Evolutionary conservation across 345 rosid species (phyloP), one percentile per base, ranked within the genome.

Genomic region (Crucihimalaya himalaica): DNA sequence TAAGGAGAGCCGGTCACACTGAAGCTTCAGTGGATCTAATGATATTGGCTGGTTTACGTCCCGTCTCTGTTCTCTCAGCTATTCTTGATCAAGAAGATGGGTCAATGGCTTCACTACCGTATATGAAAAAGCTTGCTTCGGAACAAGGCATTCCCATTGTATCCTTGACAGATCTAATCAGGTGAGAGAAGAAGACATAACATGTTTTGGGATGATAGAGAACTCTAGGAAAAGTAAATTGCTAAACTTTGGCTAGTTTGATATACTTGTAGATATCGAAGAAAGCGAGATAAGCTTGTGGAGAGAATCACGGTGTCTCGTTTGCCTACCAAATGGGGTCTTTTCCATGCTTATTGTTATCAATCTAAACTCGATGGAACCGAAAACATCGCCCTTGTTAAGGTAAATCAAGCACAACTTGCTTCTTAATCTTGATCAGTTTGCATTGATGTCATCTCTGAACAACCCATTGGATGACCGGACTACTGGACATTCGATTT

Each of bases 11-110:
- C 16, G 96, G 92, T 21, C 97, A 89, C 77, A 90, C 98, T 0
- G 96, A 93, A 82, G 97, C 98, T 67, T 93, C 97, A 1, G 79
- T 90, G 14, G 96, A 93, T 84, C 73, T 90, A 77, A 82, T 87
- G 63, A 69, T 80, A 68, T 78, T 86, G 11, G 85, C 93, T 39
- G 89, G 89, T 42, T 71, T 90, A 46, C 74, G 70, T 54, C 93
- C 93, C 0, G 83, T 93, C 42, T 89, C 96, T 60, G 84, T 88
- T 71, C 90, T 90, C 74, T 86, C 96, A 20, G 76, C 93, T 1
- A 47, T 90, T 67, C 80, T 90, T 28, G 89, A 93, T 72, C 86
- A 88, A 18, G 86, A 84, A 20, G 85, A 88, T 37, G 92, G 95
- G 6, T 88, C 96, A 23, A 80, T 85, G 74, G 88, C 98, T 54